Conservation (phyloP, 352 stramenopile genomes). For the Phytophthora lateralis region DNA sequence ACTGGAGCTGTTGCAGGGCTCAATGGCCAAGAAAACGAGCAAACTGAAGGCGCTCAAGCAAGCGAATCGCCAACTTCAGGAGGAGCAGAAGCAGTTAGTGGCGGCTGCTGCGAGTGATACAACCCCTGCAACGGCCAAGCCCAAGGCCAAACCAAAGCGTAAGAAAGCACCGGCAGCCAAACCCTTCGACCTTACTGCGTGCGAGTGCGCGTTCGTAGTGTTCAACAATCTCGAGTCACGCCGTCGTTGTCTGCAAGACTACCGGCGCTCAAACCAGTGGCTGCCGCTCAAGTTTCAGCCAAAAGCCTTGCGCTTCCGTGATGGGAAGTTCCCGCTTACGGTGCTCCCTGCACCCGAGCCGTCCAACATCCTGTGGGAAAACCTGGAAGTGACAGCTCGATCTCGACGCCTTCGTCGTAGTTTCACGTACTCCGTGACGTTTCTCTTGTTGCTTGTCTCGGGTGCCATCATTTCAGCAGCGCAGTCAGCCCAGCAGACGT, state of each 20-base stretch:
- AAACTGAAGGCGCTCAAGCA: conserved; percentile 74
- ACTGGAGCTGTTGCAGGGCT: conserved; percentile 32
- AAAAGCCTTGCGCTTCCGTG: conserved; percentile 60
- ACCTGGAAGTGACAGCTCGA: conserved; percentile 70
- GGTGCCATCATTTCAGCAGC: conserved; percentile 76
- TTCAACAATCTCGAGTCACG: conserved; percentile 89
- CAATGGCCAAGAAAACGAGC: conserved; percentile 59
- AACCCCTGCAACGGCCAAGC: conserved; percentile 4
- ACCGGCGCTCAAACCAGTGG: conserved; percentile 55
- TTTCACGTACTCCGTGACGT: conserved; percentile 75
- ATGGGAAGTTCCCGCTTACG: conserved; percentile 48
- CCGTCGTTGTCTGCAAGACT: conserved; percentile 78
- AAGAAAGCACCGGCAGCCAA: conserved; percentile 31
- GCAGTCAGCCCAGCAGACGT: conserved; percentile 69
- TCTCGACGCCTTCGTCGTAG: conserved; percentile 66
- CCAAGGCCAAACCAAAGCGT: conserved; percentile 29
- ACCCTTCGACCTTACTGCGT: conserved; percentile 64
- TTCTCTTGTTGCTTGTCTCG: conserved; percentile 74
- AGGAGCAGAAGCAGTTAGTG: conserved; percentile 15
- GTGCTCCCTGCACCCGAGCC: conserved; percentile 71
- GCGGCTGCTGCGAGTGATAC: conserved; percentile 1
- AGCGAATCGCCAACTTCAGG: conserved; percentile 18
- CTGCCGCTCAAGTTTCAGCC: conserved; percentile 60
- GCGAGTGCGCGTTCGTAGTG: conserved; percentile 85
- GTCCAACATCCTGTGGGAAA: conserved; percentile 90